These are phyloP conservation scores for Tuber umbilicatum DNA, from an alignment of 495 filamentous ascomycete genomes.

Conservation along the genomic window DNA sequence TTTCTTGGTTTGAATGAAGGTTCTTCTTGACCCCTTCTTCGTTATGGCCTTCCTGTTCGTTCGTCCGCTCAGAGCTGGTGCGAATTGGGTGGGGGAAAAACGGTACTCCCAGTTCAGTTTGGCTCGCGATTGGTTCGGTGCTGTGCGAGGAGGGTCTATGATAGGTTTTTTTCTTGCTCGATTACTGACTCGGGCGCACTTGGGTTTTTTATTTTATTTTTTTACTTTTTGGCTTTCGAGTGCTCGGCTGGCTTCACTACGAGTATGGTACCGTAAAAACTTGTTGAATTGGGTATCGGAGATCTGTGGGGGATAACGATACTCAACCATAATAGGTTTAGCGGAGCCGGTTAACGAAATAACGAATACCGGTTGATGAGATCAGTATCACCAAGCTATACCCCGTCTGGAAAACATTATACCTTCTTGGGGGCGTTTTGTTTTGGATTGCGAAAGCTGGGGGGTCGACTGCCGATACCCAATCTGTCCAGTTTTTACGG, in stretches of 20 bases:
- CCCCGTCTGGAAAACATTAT: too few species aligned
- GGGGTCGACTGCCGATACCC: too few species aligned
- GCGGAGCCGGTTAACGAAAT: too few species aligned
- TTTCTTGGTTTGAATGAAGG: background rate
- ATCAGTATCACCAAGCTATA: too few species aligned
- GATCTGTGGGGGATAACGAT: too few species aligned
- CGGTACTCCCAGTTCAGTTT: background rate
- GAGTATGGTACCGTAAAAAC: too few species aligned
- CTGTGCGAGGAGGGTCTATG: background rate
- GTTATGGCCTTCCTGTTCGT: background rate
- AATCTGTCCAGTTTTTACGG: too few species aligned
- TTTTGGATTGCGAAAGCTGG: too few species aligned
- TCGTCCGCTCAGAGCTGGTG: background rate
- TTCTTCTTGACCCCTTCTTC: background rate
- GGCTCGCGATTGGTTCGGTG: background rate
- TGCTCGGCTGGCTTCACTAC: background rate
- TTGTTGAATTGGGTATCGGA: too few species aligned
- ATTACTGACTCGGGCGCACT: background rate
- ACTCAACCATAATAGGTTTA: too few species aligned
- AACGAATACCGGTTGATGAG: too few species aligned
- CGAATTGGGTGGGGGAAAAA: background rate
- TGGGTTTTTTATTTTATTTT: conserved; percentile 6
- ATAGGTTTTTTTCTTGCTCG: background rate
- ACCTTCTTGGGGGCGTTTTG: too few species aligned
- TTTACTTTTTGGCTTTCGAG: conserved; percentile 2